Evolutionary conservation across 352 stramenopile species (phyloP), one percentile per base, ranked within the genome.

Genomic region (Phytopythium chamaehyphon): DNA sequence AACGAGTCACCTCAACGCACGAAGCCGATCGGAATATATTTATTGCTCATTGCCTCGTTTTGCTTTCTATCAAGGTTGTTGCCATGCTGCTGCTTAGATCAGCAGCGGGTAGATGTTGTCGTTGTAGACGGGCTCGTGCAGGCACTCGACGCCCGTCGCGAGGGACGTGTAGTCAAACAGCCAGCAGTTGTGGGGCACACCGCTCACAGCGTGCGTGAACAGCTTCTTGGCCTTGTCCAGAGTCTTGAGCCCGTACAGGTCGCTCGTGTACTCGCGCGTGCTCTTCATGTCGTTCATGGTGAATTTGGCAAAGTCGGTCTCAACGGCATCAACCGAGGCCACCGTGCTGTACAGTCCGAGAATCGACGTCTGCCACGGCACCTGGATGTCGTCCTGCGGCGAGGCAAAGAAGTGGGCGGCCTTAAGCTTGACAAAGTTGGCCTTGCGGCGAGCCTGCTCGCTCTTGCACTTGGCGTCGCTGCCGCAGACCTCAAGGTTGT

Each of bases 401-500:
- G 70, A 81, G 0, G 62, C 62, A 35, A 84, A 76, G 62, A 76
- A 80, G 55, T 82, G 66, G 2, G 70, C 73, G 10, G 55, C 55
- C 33, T 69, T 57, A 21, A 79, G 50, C 42, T 66, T 72, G 14
- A 64, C 40, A 37, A 71, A 79, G 61, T 84, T 84, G 51, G 37
- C 31, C 21, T 74, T 73, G 31, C 70, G 73, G 3, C 65, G 61
- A 7, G 40, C 40, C 33, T 81, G 57, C 11, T 64, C 37, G 4
- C 31, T 42, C 0, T 5, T 36, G 18, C 64, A 74, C 7, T 8
- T 59, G 1, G 46, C 47, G n/a, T 70, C 48, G 0, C 16, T 22
- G 8, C 37, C 56, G 22, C 55, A 69, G 19, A 47, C 1, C 22
- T 56, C 37, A 1, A 67, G 50, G 57, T 75, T 79, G 55, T 74